Evolutionary conservation across 169 alveolate genomes (phyloP).

Genomic region (Plasmodium coatneyi): DNA sequence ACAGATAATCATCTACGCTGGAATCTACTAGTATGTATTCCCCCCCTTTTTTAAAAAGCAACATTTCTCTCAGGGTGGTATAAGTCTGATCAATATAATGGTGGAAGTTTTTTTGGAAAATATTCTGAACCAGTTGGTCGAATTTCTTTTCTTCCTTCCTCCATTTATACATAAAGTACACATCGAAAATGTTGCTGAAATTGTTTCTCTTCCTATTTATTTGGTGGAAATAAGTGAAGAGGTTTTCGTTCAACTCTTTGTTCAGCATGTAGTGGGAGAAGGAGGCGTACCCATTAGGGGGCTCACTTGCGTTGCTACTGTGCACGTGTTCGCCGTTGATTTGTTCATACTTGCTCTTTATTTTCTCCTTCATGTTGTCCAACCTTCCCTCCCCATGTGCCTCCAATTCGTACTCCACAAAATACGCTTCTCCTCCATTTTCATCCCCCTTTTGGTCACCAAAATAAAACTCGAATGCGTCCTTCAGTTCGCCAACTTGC

Average conservation of each 20-base stretch:
- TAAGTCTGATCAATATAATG: conserved; percentile 19
- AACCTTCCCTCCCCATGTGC: conserved; percentile 14
- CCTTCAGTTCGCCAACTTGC: conserved; percentile 2
- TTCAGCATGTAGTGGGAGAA: conserved; percentile 57
- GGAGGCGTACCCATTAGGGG: background rate
- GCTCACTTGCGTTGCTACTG: background rate
- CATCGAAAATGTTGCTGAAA: conserved; percentile 32
- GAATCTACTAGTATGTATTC: conserved; percentile 31
- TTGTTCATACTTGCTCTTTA: conserved; percentile 23
- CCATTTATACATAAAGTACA: conserved; percentile 64
- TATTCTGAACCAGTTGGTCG: conserved; percentile 9
- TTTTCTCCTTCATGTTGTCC: conserved; percentile 19
- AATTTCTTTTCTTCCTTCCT: conserved; percentile 24
- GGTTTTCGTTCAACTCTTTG: conserved; percentile 49
- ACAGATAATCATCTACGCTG: conserved; percentile 30
- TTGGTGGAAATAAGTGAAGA: conserved; percentile 62
- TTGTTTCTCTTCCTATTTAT: conserved; percentile 67
- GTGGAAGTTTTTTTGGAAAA: conserved; percentile 49
- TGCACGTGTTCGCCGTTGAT: background rate
- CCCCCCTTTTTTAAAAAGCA: background rate
- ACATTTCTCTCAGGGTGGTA: conserved; percentile 21
- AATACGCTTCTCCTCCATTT: background rate
- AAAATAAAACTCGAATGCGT: conserved; percentile 46
- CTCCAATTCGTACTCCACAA: background rate
- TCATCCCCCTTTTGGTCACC: background rate